Base-by-base conservation (phyloP, 164 flowering plant genomes). In the Aristolochia fimbriata region DNA sequence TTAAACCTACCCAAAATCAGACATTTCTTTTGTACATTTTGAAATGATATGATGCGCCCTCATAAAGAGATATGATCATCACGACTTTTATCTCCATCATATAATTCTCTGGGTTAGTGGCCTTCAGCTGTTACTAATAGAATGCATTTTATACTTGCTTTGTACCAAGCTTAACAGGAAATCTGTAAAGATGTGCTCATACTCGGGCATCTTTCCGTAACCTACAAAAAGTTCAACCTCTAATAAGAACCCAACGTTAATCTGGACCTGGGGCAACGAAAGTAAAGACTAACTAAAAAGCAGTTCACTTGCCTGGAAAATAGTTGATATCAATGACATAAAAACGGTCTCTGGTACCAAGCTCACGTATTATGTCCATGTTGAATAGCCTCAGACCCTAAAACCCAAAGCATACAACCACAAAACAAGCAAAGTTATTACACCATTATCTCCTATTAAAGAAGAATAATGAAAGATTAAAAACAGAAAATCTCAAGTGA, bases 321-420 rank as follows among this genome's bases (percentile, higher is more conserved):
- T 92, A 92, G 66, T 92, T 92, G 65, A 88, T 92, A 78, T 92
- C 98, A 25, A 92, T 89, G 58, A 92, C 96, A 80, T 85, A 89
- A 70, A 73, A 92, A 10, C 65, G 65, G 64, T 85, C 86, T 71
- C 62, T 71, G 24, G 75, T 81, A 51, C 93, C 98, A 81, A 77
- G 77, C 68, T 92, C 88, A 25, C 96, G 77, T 25, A 92, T 85
- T 59, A 92, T 87, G 67, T 91, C 98, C 53, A 91, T 62, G 75
- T 91, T 91, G 80, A 91, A 91, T 65, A 91, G 73, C 30, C 71
- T 87, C 51, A 91, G 85, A 53, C 96, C 98, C 98, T 88, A 67
- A n/a, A 70, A 30, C 62, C n/a, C 30, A 22, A 51, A 52, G 6
- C 24, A 46, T 47, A 25, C 27, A 33, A 63, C 24, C 25, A 12